Base-by-base conservation (phyloP, 2,329 filamentous ascomycete genomes). In the Penicillium digitatum region DNA sequence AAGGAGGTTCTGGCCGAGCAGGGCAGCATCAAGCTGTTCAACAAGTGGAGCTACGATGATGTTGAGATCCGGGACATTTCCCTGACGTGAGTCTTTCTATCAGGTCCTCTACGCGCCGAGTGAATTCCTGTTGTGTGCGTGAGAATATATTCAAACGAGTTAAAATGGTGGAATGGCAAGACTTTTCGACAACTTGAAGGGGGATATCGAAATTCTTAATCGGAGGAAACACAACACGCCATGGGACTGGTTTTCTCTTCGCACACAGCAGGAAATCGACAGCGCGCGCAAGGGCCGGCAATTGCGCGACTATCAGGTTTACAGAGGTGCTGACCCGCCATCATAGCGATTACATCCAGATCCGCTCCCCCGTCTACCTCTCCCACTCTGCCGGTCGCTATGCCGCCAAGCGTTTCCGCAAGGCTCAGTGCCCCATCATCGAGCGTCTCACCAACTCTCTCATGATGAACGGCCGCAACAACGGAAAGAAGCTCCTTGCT, bases 381-480 rank as follows among this genome's bases (percentile, higher is more conserved):
- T 91, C 94, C 78, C 94, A 99, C 87, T 95, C 92, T 68, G 94
- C 95, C 75, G 94, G 94, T 78, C 90, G 92, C 78, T 99, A 96
- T 87, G 94, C 94, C 77, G 86, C 88, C 82, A 99, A 99, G 91
- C 89, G 95, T 77, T 99, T 99, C 90, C 90, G 94, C 85, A 99
- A 99, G 88, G 94, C 95, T 78, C 95, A 97, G 87, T 99, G 94
- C 90, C 94, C 94, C 74, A 97, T 99, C 87, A 96, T 99, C 78
- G 94, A 99, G 89, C 93, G 94, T 79, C 88, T 99, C 73, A 99
- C 94, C 86, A 99, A 99, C 89, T 97, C 94, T 59, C 88, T 99
- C 79, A 99, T 99, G 95, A 97, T 97, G 93, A 96, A 99, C 88
- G 94, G 94, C 81, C 94, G 94, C 82, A 99, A 99, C 90, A 99